Evolutionary conservation across 306 rosid genomes (phyloP), one percentile per base, ranked within the genome.

Genomic region (Abrus pulchellus): DNA sequence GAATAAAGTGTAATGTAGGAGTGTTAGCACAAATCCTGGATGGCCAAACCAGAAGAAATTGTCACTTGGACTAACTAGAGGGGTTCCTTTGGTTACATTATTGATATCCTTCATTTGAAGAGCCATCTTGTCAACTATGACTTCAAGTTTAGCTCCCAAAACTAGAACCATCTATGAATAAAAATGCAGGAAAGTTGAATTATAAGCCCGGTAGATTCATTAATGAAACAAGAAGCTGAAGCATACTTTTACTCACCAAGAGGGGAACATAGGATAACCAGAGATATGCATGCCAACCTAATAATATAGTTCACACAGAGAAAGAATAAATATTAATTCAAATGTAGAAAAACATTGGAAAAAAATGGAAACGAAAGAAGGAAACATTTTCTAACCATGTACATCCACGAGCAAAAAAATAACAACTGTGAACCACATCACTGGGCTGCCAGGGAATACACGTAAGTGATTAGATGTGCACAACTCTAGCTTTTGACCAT

Each of bases 71-170:
- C 38, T 5, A 72, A 72, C 77, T 52, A 72, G 77, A 52, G 77
- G 64, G 52, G 77, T 72, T 2, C 77, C 77, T n/a, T 53, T 53
- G 36, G 77, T 72, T 38, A 72, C 77, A 71, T 33, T 9, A 20
- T 36, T 71, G 5, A 20, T 38, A 38, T 53, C 77, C 27, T 70
- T 72, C 64, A 36, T 36, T 10, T 72, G 62, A 54, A 72, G 77
- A 72, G 64, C 77, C 77, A 53, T 72, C 12, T 72, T 36, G 14
- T 53, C 77, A 4, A 72, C 65, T 20, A 72, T 72, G 38, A 72
- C 77, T 70, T 70, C 75, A 33, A 70, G 75, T 70, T 70, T 70
- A 70, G 75, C n/a, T 33, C 75, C 75, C 30, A 70, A 41, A 70
- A 70, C 9, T 61, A 70, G 75, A 49, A 70, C 61, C 47, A 70